Evolutionary conservation across 2,329 filamentous ascomycete species (phyloP), one percentile per base, ranked within the genome.

Genomic region (Fusarium napiforme): DNA sequence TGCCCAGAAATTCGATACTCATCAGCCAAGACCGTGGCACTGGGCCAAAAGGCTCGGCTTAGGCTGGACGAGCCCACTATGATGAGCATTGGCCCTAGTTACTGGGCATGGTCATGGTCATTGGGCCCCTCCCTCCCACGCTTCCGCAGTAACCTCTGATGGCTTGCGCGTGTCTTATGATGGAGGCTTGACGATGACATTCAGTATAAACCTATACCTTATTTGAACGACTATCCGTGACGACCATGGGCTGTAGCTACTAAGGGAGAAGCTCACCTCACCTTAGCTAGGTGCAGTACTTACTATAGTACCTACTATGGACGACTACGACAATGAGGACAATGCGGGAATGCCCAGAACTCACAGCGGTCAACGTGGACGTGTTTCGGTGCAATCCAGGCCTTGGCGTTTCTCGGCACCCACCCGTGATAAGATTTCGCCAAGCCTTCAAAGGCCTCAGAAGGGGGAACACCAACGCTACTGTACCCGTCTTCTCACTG

Each of bases 341-440:
- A 56, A 60, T 60, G 55, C 69, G 60, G 59, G 49, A 65, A 63
- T 73, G 75, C 75, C 75, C 67, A 77, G 74, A 72, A 74, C 75
- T 68, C 64, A 60, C 73, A 74, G 74, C 69, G 75, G 76, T 71
- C 77, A 71, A 75, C 76, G 75, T 78, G 74, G 77, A 72, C 76
- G 75, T 77, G 74, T 72, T 76, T 77, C 78, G 74, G 73, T 70
- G 75, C 73, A 66, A 72, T 72, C 46, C 67, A 71, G 66, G 77
- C 56, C 77, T 79, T 79, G 77, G 77, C 77, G 72, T 78, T 77
- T 79, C 77, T 79, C 76, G 77, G 76, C 77, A 75, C 73, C 71
- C 74, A 71, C 75, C 77, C 71, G 72, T 78, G 74, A 76, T 78
- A 78, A 78, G 76, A 79, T 79, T 79, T 79, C 75, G 77, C 77